phyloP scores from a whole-genome alignment of 768 basidiomycete species.

The Collybiopsis confluens region DNA sequence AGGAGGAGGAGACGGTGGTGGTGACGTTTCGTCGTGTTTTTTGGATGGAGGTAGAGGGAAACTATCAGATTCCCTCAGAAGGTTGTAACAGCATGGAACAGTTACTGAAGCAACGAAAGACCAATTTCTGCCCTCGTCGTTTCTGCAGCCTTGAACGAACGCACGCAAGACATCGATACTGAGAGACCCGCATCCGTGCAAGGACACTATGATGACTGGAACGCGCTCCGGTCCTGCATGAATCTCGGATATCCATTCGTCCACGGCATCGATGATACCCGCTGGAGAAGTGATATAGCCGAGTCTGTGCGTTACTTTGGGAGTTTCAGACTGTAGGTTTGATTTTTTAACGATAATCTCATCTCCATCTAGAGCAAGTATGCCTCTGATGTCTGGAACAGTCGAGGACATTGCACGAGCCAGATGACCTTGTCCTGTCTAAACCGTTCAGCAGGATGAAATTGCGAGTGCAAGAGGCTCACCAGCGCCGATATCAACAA shows the following conservation, averaged over 20 bases:
- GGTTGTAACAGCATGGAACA: conserved; percentile 80
- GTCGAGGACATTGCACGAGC: conserved; percentile 60
- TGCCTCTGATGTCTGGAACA: conserved; percentile 31
- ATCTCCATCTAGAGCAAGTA: conserved; percentile 68
- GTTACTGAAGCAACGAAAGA: conserved; percentile 47
- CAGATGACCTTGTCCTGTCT: conserved; percentile 48
- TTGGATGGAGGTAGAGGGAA: background rate
- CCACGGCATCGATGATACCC: conserved; percentile 40
- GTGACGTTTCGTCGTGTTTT: conserved; percentile 20
- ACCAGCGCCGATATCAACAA: conserved; percentile 74
- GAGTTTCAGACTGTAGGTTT: conserved; percentile 18
- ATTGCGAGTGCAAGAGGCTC: too few species aligned
- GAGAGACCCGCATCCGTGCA: conserved; percentile 76
- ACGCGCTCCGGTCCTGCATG: background rate
- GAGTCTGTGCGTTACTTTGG: conserved; percentile 48
- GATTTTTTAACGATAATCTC: conserved; percentile 25
- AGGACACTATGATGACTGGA: conserved; percentile 60
- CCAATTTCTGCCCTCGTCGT: conserved; percentile 32
- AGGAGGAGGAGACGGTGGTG: background rate
- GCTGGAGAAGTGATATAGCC: conserved; percentile 44
- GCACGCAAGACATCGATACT: conserved; percentile 63
- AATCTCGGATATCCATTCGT: conserved; percentile 45
- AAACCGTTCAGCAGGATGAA: too few species aligned
- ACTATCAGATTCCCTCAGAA: conserved; percentile 38
- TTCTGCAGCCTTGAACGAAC: conserved; percentile 28